Evolutionary conservation across 768 basidiomycete genomes (phyloP), one percentile per base, ranked within the genome.

Genomic region (Amanita fuliginea): DNA sequence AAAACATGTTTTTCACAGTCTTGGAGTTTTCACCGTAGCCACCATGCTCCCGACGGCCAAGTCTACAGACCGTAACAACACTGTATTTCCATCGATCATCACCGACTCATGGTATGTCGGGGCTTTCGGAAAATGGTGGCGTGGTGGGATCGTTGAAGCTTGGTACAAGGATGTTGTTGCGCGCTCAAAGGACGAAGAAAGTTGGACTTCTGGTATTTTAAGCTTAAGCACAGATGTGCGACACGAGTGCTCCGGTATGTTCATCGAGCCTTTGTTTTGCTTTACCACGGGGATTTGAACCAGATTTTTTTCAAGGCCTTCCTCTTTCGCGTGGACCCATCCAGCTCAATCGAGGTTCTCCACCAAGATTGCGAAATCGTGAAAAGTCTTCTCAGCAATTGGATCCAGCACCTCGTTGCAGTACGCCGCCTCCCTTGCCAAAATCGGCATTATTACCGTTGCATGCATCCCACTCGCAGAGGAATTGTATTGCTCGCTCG

Each of bases 71-170:
- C 61, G 66, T 46, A 59, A 65, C 46, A 64, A 73, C 60, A 61
- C 66, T 26, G 74, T 78, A 56, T 65, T 62, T 50, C 70, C 44
- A 7, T 46, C 74, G 55, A 71, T 79, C 55, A 68, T 82, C 51
- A 75, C 80, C 24, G 86, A 93, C 64, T 80, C 84, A 32, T 91
- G 90, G 86, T 95, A 88, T 64, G 72, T 95, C 53, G 92, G 92
- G 26, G 83, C 83, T 9, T 94, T 94, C 65, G 92, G 92, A 1
- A 80, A 76, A 54, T 95, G 92, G 92, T 94, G 87, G 84, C 71
- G 83, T 42, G 89, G 85, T 40, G 88, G 87, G 35, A 67, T 78
- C n/a, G 70, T 90, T 50, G 83, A 88, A 54, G 73, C 80, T n/a
- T 86, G 84, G 81, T 87, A 80, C 67, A 77, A 78, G 55, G 78